A percentile compares a stretch with the other conserved stretches of the same genome.
Evolutionary conservation across 164 flowering plant species (phyloP).

Genomic region (Warburgia ugandensis): DNA sequence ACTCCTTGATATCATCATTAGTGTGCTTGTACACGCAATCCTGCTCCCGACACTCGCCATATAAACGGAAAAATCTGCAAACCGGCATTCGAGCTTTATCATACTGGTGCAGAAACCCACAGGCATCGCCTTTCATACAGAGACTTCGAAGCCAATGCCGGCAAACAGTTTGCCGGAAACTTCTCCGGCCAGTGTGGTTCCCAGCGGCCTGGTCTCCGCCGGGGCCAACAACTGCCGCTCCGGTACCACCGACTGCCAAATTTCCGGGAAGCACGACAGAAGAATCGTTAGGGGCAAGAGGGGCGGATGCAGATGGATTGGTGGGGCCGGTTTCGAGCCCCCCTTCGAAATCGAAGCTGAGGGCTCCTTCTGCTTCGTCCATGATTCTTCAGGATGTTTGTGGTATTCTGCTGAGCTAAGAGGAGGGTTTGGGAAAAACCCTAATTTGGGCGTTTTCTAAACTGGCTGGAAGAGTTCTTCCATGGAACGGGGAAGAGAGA

Average conservation of each 20-base stretch:
- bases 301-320: constrained; percentile 40
- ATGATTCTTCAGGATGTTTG: too few relatives aligned
- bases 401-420: too few relatives aligned
- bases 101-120: constrained; percentile 96
- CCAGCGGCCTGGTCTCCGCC: neutral
- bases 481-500: too few relatives aligned
- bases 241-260: constrained; percentile 6
- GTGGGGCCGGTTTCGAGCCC: constrained; percentile 67
- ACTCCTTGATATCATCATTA: constrained; percentile 97
- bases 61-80: constrained; percentile 78
- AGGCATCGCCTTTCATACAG: constrained; percentile 99
- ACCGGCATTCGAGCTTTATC: constrained; percentile 96
- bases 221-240: constrained; percentile 7
- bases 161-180: constrained; percentile 97
- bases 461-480: too few relatives aligned
- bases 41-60: constrained; percentile 97
- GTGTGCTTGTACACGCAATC: constrained; percentile 98
- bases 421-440: too few relatives aligned
- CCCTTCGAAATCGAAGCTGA: constrained; percentile 96
- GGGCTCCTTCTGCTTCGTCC: constrained; percentile 86
- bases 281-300: constrained; percentile 36
- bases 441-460: too few relatives aligned
- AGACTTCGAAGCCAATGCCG: constrained; percentile 96
- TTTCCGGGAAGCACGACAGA: constrained; percentile 12
- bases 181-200: constrained; percentile 36